Evolutionary conservation across 176 grass and related monocot genomes (phyloP).

Genomic region (Zoysia japonica): DNA sequence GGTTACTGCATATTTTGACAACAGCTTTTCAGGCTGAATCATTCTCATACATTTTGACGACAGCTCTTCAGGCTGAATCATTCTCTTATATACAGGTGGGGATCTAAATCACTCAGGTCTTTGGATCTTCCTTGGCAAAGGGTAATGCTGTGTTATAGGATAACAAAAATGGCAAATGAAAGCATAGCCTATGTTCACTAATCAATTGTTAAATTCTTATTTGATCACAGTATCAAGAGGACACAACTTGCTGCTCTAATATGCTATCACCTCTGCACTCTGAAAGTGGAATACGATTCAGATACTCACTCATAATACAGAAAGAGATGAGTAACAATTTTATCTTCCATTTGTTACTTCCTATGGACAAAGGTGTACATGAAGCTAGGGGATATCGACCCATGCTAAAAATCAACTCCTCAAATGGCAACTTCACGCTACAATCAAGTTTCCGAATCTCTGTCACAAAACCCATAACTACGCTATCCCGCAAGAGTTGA

Average conservation of each 20-base stretch:
- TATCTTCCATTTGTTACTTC: neutral
- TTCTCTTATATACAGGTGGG: neutral
- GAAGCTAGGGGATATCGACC: neutral
- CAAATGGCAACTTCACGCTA: conserved; percentile 19
- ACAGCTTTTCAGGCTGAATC: conserved; percentile 1
- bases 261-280: conserved; percentile 1
- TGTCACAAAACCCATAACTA: neutral
- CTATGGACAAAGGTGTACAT: neutral
- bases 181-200: neutral
- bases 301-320: conserved; percentile 9
- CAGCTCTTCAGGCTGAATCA: too few relatives aligned
- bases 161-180: neutral
- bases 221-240: conserved; percentile 8
- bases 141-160: neutral
- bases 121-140: neutral
- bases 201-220: neutral
- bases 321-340: neutral
- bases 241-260: conserved; percentile 10
- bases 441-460: too few relatives aligned
- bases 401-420: conserved; percentile 25
- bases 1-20: conserved; percentile 12
- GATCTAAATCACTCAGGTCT: neutral
- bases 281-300: neutral
- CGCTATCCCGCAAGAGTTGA: neutral
- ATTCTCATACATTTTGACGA: neutral